Evolutionary conservation across 2,329 filamentous ascomycete genomes (phyloP).

Genomic region (Neopestalotiopsis clavispora): DNA sequence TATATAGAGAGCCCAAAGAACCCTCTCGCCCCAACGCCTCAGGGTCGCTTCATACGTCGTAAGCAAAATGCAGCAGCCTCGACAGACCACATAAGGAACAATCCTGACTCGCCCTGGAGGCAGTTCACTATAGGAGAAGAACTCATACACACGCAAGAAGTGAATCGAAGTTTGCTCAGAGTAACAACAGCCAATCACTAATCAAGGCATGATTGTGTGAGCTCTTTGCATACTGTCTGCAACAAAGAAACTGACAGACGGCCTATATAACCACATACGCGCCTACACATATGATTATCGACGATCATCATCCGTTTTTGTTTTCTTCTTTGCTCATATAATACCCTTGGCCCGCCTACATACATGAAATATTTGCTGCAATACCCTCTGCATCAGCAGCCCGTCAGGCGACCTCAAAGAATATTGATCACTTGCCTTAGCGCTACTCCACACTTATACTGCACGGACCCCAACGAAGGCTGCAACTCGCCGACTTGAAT

Average conservation of each 20-base stretch:
- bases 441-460: conserved; percentile 6
- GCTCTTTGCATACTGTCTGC: no score
- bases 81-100: no score
- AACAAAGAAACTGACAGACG: no score
- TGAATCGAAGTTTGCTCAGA: no score
- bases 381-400: not conserved
- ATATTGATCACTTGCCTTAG: conserved; percentile 9
- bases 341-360: not conserved
- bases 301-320: not conserved
- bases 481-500: not conserved
- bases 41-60: not conserved
- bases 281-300: not conserved
- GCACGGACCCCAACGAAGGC: conserved; percentile 2
- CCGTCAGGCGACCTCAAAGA: not conserved
- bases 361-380: not conserved
- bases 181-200: no score
- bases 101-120: no score
- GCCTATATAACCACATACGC: no score
- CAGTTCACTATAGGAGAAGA: no score
- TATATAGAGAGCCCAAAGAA: not conserved
- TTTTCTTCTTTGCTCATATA: not conserved
- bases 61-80: not conserved
- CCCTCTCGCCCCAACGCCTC: not conserved
- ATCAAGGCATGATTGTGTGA: no score
- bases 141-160: no score